phyloP scores from a whole-genome alignment of 192 early-diverging fungal species.

The Gamsiella multidivaricata region DNA sequence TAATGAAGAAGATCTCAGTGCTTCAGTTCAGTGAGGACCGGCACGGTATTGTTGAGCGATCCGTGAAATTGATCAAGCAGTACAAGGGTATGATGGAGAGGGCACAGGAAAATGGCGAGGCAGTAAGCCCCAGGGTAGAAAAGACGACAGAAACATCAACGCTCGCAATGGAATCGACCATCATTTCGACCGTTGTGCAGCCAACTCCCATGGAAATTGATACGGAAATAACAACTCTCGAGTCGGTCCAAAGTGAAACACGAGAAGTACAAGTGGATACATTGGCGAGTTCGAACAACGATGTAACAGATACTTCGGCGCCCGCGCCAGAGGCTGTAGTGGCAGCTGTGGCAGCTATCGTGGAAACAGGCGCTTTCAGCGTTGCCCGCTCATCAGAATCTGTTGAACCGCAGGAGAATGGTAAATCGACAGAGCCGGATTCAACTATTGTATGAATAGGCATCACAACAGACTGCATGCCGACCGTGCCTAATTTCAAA shows the following conservation, averaged over 20 bases:
- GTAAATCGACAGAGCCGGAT: not conserved
- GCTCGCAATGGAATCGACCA: not conserved
- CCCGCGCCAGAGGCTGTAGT: conserved; percentile 40
- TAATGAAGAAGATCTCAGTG: conserved; percentile 56
- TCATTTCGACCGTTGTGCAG: not conserved
- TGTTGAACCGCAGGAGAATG: not conserved
- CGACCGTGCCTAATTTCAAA: too few relatives aligned
- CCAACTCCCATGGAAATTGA: not conserved
- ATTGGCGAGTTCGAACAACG: conserved; percentile 13
- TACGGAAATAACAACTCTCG: not conserved
- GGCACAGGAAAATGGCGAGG: conserved; percentile 29
- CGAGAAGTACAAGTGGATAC: not conserved
- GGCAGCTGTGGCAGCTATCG: conserved; percentile 35
- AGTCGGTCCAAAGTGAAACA: not conserved
- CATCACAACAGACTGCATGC: too few relatives aligned
- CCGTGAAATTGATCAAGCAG: conserved; percentile 46
- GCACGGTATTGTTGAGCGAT: conserved; percentile 40
- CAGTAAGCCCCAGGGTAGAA: not conserved
- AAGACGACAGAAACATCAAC: conserved; percentile 5
- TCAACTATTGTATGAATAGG: not conserved
- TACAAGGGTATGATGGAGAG: conserved; percentile 54
- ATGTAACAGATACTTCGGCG: not conserved
- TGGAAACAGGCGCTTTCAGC: conserved; percentile 2
- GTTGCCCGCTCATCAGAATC: not conserved
- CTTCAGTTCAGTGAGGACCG: conserved; percentile 44